Percentiles rank a stretch among this genome's conserved stretches.
Conservation (phyloP, 805 yeast species). For the Wickerhamiella azymoides region DNA sequence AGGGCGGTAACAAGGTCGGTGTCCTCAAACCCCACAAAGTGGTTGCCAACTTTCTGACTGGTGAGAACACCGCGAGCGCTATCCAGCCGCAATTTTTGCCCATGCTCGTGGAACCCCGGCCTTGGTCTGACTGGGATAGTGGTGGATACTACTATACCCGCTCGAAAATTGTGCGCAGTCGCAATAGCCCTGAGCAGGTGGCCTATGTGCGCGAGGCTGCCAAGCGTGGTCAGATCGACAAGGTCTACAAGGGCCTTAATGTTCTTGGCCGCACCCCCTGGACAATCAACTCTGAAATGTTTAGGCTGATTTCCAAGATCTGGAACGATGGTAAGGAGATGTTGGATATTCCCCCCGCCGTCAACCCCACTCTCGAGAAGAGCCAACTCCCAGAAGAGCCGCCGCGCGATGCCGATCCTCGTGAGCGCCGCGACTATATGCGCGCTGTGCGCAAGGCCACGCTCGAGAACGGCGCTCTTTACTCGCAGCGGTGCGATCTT, state of each 20-base stretch:
- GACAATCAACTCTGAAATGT: constrained; percentile 70
- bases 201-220: constrained; percentile 84
- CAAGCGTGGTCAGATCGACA: constrained; percentile 46
- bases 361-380: constrained; percentile 26
- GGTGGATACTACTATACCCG: constrained; percentile 75
- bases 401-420: constrained; percentile 54
- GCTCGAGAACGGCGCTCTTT: constrained; percentile 47
- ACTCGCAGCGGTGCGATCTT: constrained; percentile 86
- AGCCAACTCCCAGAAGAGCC: constrained; percentile 46
- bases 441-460: constrained; percentile 41
- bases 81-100: constrained; percentile 78
- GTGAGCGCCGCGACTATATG: constrained; percentile 54
- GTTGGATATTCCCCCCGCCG: constrained; percentile 53
- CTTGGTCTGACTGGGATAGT: constrained; percentile 67
- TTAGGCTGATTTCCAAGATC: constrained; percentile 52
- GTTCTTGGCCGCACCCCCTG: constrained; percentile 80
- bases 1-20: constrained; percentile 67
- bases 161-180: constrained; percentile 55
- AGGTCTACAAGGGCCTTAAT: constrained; percentile 67
- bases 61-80: constrained; percentile 50
- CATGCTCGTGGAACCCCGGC: constrained; percentile 81
- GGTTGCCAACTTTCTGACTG: constrained; percentile 51
- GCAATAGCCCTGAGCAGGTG: constrained; percentile 74
- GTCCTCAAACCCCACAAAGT: constrained; percentile 62
- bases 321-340: constrained; percentile 81